phyloP scores from a whole-genome alignment of 2,329 filamentous ascomycete species.

The Beauveria bassiana region DNA sequence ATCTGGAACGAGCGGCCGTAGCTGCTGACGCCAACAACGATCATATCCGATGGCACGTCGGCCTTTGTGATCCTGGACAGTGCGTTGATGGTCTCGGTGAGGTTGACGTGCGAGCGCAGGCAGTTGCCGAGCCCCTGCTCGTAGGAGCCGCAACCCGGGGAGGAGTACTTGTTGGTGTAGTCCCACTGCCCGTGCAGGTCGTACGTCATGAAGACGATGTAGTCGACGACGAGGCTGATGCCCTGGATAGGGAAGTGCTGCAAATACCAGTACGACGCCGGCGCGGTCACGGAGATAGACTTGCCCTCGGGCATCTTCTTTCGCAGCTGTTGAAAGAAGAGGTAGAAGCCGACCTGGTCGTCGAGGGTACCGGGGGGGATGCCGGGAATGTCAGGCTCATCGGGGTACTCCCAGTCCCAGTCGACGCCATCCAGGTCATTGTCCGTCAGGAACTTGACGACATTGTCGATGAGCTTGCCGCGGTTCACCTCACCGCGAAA shows the following conservation, averaged over 20 bases:
- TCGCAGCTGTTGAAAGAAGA: constrained; percentile 12
- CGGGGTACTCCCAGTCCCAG: constrained; percentile 28
- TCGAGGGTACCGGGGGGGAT: constrained; percentile 20
- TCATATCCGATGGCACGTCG: constrained; percentile 21
- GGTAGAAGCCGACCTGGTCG: constrained; percentile 14
- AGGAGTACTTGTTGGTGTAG: constrained; percentile 18
- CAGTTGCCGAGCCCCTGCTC: constrained; percentile 21
- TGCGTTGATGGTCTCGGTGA: constrained; percentile 25
- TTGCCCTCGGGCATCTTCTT: constrained; percentile 15
- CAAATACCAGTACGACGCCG: constrained; percentile 28
- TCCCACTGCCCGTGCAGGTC: constrained; percentile 30
- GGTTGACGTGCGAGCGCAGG: constrained; percentile 28
- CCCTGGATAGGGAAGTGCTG: constrained; percentile 22
- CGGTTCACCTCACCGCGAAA: constrained; percentile 22
- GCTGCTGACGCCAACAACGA: constrained; percentile 23
- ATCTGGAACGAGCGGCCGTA: constrained; percentile 27
- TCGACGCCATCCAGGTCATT: constrained; percentile 31
- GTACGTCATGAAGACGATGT: constrained; percentile 30
- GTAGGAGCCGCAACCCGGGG: constrained; percentile 8
- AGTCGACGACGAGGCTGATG: constrained; percentile 22
- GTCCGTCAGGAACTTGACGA: constrained; percentile 30
- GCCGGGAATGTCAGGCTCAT: constrained; percentile 18
- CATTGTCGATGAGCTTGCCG: constrained; percentile 22
- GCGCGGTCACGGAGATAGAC: constrained; percentile 24
- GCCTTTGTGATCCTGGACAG: constrained; percentile 29